These are phyloP conservation scores for Plasmodium chabaudi DNA, from an alignment of 169 alveolate genomes.

Conservation along the genomic window DNA sequence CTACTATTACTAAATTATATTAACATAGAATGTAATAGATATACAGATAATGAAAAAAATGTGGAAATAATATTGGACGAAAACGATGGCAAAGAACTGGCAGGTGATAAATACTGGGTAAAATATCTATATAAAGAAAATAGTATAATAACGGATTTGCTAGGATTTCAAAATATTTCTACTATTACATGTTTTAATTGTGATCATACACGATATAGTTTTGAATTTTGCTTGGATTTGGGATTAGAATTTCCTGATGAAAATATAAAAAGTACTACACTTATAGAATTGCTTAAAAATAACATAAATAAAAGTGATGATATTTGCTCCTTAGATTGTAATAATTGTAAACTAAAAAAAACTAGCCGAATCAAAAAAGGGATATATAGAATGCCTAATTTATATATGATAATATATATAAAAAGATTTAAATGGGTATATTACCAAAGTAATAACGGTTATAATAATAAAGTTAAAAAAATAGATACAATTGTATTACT, in stretches of 20 bases:
- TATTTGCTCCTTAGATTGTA: constrained; percentile 30
- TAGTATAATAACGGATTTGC: constrained; percentile 64
- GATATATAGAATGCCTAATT: constrained; percentile 70
- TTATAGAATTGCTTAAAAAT: constrained; percentile 43
- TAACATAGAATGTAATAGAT: constrained; percentile 68
- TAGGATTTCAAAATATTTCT: constrained; percentile 72
- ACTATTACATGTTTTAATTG: constrained; percentile 70
- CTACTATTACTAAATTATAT: constrained; percentile 42
- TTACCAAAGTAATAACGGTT: constrained; percentile 40
- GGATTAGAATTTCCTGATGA: constrained; percentile 58
- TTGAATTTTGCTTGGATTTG: constrained; percentile 69
- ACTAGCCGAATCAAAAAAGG: constrained; percentile 60
- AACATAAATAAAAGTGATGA: constrained; percentile 57
- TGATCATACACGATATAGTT: constrained; percentile 72
- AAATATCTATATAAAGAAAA: constrained; percentile 67
- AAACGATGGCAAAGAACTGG: constrained; percentile 67
- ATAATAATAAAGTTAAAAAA: constrained; percentile 69
- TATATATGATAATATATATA: constrained; percentile 72
- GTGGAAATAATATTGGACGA: constrained; percentile 51
- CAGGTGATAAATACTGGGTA: constrained; percentile 71
- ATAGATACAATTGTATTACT: constrained; percentile 56
- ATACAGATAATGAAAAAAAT: constrained; percentile 28
- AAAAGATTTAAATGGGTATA: constrained; percentile 75
- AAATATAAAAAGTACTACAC: constrained; percentile 57
- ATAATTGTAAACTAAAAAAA: constrained; percentile 53